Percentiles rank a stretch among this genome's conserved stretches.
phyloP scores from a whole-genome alignment of 805 yeast genomes.

The Lipomyces orientalis region DNA sequence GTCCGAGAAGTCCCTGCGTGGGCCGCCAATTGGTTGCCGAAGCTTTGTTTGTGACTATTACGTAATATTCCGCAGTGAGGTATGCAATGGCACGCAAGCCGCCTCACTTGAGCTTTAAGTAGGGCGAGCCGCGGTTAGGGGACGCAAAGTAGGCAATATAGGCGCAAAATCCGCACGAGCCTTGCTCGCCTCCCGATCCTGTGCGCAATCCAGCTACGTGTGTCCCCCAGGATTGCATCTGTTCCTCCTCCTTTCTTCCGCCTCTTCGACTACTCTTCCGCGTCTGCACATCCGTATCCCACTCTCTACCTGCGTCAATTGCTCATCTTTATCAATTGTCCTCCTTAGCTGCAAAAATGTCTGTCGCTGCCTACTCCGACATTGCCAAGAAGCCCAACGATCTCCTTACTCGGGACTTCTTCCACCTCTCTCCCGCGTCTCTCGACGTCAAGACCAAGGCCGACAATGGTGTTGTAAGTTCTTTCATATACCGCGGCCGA shows the following conservation, averaged over 20 bases:
- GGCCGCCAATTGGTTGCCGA: not conserved
- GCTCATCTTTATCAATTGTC: not conserved
- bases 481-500: not conserved
- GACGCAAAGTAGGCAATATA: not conserved
- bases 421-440: constrained; percentile 84
- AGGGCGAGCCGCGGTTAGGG: not conserved
- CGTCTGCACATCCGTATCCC: not conserved
- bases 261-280: not conserved
- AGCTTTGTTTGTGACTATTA: not conserved
- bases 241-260: not conserved
- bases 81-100: not conserved
- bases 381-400: constrained; percentile 91
- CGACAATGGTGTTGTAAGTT: constrained; percentile 81
- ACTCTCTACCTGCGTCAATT: not conserved
- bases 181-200: not conserved
- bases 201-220: not conserved
- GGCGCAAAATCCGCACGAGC: not conserved
- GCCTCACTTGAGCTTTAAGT: too few species aligned
- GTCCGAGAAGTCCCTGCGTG: not conserved
- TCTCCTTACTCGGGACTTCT: constrained; percentile 89
- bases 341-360: constrained; percentile 51
- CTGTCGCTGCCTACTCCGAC: constrained; percentile 91
- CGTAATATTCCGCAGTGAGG: not conserved
- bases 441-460: constrained; percentile 91
- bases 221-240: not conserved